A percentile compares a stretch with the other conserved stretches of the same genome.
Evolutionary conservation across 2,329 filamentous ascomycete genomes (phyloP).

Genomic region (Mollisia scopiformis): DNA sequence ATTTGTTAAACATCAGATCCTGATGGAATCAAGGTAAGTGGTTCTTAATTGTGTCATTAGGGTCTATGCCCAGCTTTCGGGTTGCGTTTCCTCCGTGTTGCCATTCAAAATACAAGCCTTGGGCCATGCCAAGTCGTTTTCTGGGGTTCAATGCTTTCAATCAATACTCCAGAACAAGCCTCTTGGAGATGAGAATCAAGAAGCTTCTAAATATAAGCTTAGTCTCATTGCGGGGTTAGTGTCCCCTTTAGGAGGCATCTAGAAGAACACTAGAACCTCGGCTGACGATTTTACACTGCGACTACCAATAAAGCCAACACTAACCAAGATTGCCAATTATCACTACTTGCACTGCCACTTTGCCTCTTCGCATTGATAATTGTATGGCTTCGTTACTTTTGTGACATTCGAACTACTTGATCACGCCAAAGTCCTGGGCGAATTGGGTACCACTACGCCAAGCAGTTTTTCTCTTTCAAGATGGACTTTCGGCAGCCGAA

Average conservation of each 20-base stretch:
- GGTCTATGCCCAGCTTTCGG: slow-evolving; percentile 5
- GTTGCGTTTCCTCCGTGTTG: neutral
- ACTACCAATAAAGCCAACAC: neutral
- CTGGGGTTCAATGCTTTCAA: neutral
- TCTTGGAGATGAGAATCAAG: neutral
- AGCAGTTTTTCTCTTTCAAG: neutral
- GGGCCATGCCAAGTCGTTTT: neutral
- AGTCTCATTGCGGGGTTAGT: slow-evolving; percentile 1
- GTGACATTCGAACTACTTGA: neutral
- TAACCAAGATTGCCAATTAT: neutral
- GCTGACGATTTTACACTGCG: slow-evolving; percentile 5
- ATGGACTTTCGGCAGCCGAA: neutral
- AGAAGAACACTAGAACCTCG: neutral
- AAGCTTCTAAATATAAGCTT: slow-evolving; percentile 2
- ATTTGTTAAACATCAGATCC: too few relatives aligned
- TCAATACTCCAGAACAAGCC: neutral
- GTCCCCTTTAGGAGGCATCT: neutral
- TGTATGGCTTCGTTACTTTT: too few relatives aligned
- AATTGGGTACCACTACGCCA: neutral
- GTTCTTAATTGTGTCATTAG: neutral
- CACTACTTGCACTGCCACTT: neutral
- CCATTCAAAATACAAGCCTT: neutral
- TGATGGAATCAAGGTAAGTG: neutral
- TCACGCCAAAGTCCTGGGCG: neutral
- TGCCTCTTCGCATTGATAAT: neutral